Evolutionary conservation across 768 basidiomycete species (phyloP), one percentile per base, ranked within the genome.

Genomic region (Auriscalpium orientale): DNA sequence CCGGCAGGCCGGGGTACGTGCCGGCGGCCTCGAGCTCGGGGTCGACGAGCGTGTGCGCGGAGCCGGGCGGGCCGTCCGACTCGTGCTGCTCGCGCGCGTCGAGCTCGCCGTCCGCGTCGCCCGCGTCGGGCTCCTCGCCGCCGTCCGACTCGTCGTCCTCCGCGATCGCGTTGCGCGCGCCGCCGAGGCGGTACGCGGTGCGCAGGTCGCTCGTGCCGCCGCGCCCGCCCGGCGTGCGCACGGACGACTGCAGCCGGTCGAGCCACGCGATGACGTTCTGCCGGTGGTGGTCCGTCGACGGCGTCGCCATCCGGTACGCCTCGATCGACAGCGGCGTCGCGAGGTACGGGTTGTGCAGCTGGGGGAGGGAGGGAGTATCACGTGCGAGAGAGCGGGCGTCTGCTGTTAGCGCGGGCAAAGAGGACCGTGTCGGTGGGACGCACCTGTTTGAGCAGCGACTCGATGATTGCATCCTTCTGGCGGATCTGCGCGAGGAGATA

Each of bases 401-500:
- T 28, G 28, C 7, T 5, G 28, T 28, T 28, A 28, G 28, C 28
- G 28, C 28, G 28, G 28, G 28, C 28, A 28, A 28, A 2, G 28
- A 28, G 28, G 28, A 28, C 28, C 28, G 7, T 28, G 4, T 28
- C 0, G 5, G 28, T 28, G 28, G 35, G 1, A 67, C 76, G 13
- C 36, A 84, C 89, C 75, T 91, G 89, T 67, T 91, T 91, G 61
- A 93, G 78, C 13, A 92, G 80, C 13, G 84, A 87, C 59, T 91
- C 87, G 62, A 93, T 92, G 62, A 92, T 86, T 18, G 82, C 76
- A 72, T 93, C 90, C 73, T 93, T 93, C 72, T 93, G 90, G 53
- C 85, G 80, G 60, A 93, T 85, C 67, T 92, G 88, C 5, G 89
- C 87, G 22, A 92, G 79, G 16, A 93, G 76, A 66, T 91, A 91